Percentiles rank a stretch among this genome's conserved stretches.
Evolutionary conservation across 768 basidiomycete species (phyloP).

Genomic region (Roridomyces roridus): DNA sequence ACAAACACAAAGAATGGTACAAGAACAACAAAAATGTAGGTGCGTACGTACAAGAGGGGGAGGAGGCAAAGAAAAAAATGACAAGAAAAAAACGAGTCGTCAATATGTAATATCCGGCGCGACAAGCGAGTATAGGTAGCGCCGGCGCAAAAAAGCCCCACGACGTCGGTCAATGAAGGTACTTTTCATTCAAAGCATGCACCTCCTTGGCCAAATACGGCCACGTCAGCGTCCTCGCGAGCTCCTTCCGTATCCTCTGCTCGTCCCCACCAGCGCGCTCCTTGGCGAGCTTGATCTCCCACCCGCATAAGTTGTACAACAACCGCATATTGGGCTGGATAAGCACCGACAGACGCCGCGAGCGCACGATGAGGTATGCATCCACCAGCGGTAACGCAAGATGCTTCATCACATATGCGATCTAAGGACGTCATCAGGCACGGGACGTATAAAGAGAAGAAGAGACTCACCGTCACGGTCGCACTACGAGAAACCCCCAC

Average conservation of each 20-base stretch:
- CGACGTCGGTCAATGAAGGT: conserved; percentile 46
- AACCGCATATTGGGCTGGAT: conserved; percentile 97
- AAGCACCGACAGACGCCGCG: conserved; percentile 85
- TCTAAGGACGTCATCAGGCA: too few relatives aligned
- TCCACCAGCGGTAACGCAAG: conserved; percentile 85
- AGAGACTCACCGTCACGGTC: conserved; percentile 77
- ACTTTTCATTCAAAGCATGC: conserved; percentile 86
- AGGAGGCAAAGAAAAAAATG: neutral
- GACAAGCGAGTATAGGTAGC: neutral
- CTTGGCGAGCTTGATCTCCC: conserved; percentile 92
- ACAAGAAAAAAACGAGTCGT: neutral
- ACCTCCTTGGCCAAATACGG: conserved; percentile 87
- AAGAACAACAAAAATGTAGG: neutral
- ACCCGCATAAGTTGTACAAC: conserved; percentile 92
- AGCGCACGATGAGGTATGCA: conserved; percentile 92
- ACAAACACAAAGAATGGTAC: neutral
- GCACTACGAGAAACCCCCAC: conserved; percentile 98
- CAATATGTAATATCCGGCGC: neutral
- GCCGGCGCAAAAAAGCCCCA: neutral
- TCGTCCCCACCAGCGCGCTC: conserved; percentile 65
- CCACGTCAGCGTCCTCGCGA: conserved; percentile 79
- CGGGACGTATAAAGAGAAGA: conserved; percentile 1
- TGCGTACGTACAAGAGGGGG: neutral
- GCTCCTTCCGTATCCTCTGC: conserved; percentile 57
- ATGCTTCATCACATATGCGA: conserved; percentile 98